Base-by-base conservation (phyloP, 768 basidiomycete genomes). In the Boletus pseudo-olivaceus region DNA sequence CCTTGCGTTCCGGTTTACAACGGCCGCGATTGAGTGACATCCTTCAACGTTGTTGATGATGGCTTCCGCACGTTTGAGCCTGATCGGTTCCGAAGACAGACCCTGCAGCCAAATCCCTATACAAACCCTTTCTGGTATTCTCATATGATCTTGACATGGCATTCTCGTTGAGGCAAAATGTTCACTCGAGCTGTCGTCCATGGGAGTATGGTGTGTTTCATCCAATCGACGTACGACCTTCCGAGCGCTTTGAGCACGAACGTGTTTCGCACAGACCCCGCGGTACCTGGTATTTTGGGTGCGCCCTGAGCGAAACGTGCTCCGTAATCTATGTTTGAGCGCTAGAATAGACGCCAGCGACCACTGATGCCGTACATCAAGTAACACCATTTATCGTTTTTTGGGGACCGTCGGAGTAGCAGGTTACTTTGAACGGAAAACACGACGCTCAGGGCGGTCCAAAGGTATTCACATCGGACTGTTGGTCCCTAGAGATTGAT, bases 241-340 rank as follows among this genome's bases (percentile, higher is more conserved):
- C 11, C 33, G 30, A 11, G 33, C 29, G 23, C 23, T 47, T 47
- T 27, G 26, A 30, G 44, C 26, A 58, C 57, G 46, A 59, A 59
- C 51, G 51, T 59, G 49, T 51, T 29, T 51, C 30, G 39, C 6
- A 10, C 5, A 34, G 29, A 39, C 51, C 51, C 49, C n/a, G 29
- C 7, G 37, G 47, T 27, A 30, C 33, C 20, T 15, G 33, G 19
- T 23, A 23, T n/a, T 35, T 27, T 35, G 35, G 35, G 10, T 29
- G 19, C 23, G 6, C 39, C 26, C 10, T 26, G 30, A 23, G 23
- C 4, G 23, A 33, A 32, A 53, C 34, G 15, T 20, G 44, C 43
- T 15, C n/a, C 30, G 12, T 7, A 27, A 23, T 34, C 35, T 54
- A 46, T 55, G 46, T 39, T 19, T 39, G 34, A 39, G 23, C n/a